phyloP scores from a whole-genome alignment of 345 rosid species.

The Cardamine resedifolia region DNA sequence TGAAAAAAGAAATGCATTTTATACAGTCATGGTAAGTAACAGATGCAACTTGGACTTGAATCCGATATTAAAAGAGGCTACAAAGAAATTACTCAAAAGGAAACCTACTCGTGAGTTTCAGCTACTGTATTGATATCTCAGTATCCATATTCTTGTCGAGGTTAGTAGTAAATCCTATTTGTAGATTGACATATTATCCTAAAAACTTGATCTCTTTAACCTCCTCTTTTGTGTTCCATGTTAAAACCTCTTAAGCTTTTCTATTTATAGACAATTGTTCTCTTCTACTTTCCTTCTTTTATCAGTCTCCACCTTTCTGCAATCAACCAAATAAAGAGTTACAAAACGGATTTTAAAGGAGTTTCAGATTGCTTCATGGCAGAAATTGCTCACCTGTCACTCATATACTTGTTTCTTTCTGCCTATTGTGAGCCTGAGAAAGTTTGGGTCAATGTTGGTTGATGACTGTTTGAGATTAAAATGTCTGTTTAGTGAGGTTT shows the following conservation, averaged over 20 bases:
- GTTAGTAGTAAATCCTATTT: conserved; percentile 27
- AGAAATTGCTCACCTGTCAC: conserved; percentile 21
- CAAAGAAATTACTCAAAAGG: not conserved
- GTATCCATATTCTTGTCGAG: conserved; percentile 17
- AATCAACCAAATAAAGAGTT: conserved; percentile 5
- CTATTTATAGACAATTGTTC: conserved; percentile 4
- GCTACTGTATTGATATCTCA: conserved; percentile 5
- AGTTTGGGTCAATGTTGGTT: not conserved
- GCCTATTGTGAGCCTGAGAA: not conserved
- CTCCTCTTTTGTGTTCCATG: conserved; percentile 21
- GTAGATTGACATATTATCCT: conserved; percentile 26
- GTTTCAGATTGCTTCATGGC: not conserved
- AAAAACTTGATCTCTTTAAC: conserved; percentile 13
- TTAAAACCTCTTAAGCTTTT: conserved; percentile 9
- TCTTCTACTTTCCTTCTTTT: conserved; percentile 23
- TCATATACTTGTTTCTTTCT: conserved; percentile 3
- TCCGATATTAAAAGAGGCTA: not conserved
- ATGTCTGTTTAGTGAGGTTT: not conserved
- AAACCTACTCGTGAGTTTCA: not conserved
- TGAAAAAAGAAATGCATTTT: conserved; percentile 10
- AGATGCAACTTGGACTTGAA: conserved; percentile 7
- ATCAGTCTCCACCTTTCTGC: conserved; percentile 26
- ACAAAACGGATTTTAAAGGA: not conserved
- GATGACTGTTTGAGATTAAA: not conserved
- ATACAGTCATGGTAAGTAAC: conserved; percentile 2